Percentiles rank a stretch among this genome's conserved stretches.
phyloP scores from a whole-genome alignment of 1,284 basidiomycete species.

The Pseudozyma sp. region DNA sequence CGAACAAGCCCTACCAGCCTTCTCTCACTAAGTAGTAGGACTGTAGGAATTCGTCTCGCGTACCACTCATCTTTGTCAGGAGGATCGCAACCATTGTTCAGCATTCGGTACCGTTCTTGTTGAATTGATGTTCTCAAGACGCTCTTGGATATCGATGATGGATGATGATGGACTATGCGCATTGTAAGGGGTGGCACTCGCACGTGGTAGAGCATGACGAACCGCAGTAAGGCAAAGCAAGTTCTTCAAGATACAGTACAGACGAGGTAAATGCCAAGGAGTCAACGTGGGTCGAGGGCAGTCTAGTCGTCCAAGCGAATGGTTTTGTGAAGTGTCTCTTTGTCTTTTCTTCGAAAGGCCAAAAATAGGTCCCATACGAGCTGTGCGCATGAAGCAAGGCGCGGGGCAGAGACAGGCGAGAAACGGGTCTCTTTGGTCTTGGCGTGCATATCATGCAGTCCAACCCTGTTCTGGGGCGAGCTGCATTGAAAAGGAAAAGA shows the following conservation, averaged over 20 bases:
- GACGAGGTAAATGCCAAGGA: constrained; percentile 7
- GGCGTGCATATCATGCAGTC: constrained; percentile 16
- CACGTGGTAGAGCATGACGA: background rate
- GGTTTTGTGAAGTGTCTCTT: background rate
- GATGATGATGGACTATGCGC: background rate
- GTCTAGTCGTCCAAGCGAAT: background rate
- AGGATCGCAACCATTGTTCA: no score
- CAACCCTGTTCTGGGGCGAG: background rate
- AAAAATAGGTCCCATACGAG: constrained; percentile 10
- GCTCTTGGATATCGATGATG: background rate
- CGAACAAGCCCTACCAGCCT: no score
- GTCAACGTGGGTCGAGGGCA: constrained; percentile 18
- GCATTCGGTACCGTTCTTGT: no score
- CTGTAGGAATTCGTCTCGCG: no score
- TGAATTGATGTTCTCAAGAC: no score
- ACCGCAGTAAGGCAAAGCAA: background rate
- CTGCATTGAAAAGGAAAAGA: no score
- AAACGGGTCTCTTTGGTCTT: constrained; percentile 11
- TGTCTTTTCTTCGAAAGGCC: background rate
- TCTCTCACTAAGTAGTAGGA: no score
- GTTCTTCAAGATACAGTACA: background rate
- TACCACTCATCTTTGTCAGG: no score
- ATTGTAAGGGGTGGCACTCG: background rate
- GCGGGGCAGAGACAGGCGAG: background rate
- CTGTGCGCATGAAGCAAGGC: background rate